A percentile compares a stretch with the other conserved stretches of the same genome.
Evolutionary conservation across 2,329 filamentous ascomycete genomes (phyloP).

Genomic region (Monilinia vaccinii-corymbosi): DNA sequence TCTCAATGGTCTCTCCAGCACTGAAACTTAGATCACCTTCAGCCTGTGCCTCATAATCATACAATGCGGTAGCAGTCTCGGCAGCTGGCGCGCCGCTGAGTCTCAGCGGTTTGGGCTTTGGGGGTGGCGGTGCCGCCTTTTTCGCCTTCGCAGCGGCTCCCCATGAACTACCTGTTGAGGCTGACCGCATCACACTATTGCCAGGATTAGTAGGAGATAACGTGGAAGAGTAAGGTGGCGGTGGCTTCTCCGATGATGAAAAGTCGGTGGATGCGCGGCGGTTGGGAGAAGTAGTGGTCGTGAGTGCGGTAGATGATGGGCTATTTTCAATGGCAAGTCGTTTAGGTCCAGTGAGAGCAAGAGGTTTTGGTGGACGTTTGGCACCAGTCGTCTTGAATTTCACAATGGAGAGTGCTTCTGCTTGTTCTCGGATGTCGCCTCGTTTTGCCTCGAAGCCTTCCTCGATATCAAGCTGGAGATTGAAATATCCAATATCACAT

Average conservation of each 20-base stretch:
- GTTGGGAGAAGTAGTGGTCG: constrained; percentile 26
- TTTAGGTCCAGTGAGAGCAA: constrained; percentile 15
- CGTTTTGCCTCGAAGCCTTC: constrained; percentile 85
- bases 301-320: constrained; percentile 18
- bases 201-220: constrained; percentile 20
- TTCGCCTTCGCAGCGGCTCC: constrained; percentile 57
- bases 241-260: constrained; percentile 45
- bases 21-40: constrained; percentile 89
- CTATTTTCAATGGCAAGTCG: constrained; percentile 17
- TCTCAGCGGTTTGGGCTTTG: constrained; percentile 71
- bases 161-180: constrained; percentile 35
- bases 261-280: constrained; percentile 34
- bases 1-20: constrained; percentile 83
- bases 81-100: constrained; percentile 55
- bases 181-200: constrained; percentile 31
- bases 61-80: constrained; percentile 82
- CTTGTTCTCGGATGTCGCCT: constrained; percentile 73
- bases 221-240: constrained; percentile 56
- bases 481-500: constrained; percentile 96
- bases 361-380: constrained; percentile 34
- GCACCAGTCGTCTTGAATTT: constrained; percentile 86
- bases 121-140: constrained; percentile 55
- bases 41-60: constrained; percentile 93
- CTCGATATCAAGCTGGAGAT: constrained; percentile 82
- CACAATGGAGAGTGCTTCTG: constrained; percentile 77